Evolutionary conservation across 2,329 filamentous ascomycete genomes (phyloP), one percentile per base, ranked within the genome.

Genomic region (Cordyceps cicadae): DNA sequence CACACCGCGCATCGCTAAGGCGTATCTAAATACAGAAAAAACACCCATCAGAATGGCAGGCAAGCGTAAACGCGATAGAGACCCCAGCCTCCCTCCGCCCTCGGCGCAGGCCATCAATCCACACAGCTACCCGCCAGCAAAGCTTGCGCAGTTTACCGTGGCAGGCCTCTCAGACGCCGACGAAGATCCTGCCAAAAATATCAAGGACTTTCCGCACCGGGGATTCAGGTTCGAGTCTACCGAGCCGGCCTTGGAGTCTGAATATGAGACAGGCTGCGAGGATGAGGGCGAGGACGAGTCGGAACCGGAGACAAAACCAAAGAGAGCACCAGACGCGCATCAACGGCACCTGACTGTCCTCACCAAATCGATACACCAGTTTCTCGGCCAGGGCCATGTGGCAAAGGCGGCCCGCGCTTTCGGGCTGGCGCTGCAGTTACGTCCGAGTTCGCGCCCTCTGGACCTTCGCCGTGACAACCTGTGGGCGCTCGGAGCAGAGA

Each of bases 401-500:
- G 65, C 78, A 2, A 86, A 88, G 46, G 92, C 92, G 0, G 83
- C 83, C 54, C 80, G 89, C 62, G 88, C 89, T 0, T 93, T 90
- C 79, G 87, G 85, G 1, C 75, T 96, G 65, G 79, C 96, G 37
- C 71, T 92, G 52, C 82, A 87, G 54, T 80, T 84, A 52, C 68
- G 70, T 11, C 70, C 71, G 1, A 54, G 63, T 15, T 67, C 69
- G 32, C 59, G 73, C 53, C 75, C 76, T 7, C 77, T 92, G 21
- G 90, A 96, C 70, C 72, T 93, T 53, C 83, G 91, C 45, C 78
- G 77, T 21, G 81, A 87, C 67, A 82, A 84, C 41, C 81, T 88
- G 65, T 97, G 92, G 93, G 87, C 87, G 15, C 81, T 96, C 50
- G 92, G 90, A 0, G 90, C 90, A 2, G 92, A 96, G 74, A 83